Conservation (phyloP, 177 flowering plant species). For the Vitis hybrid region DNA sequence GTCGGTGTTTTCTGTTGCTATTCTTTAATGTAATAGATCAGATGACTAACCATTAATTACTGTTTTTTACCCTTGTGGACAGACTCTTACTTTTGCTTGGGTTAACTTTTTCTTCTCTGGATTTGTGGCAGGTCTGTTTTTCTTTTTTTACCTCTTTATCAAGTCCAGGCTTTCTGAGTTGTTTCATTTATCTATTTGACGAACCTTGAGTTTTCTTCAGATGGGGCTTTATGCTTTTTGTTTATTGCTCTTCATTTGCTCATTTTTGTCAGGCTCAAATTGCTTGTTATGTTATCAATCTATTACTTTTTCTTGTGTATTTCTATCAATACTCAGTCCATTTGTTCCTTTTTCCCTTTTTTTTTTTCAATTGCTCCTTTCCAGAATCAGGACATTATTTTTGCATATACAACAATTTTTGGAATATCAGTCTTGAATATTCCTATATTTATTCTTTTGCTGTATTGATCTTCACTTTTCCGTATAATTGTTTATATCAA, state of each 20-base stretch:
- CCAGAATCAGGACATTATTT: too few relatives aligned
- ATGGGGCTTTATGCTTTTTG: not conserved
- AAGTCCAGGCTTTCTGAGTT: not conserved
- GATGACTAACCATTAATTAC: slow-evolving; percentile 4
- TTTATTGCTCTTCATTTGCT: not conserved
- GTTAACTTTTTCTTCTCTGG: slow-evolving; percentile 99
- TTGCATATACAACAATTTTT: too few relatives aligned
- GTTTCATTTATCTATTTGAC: not conserved
- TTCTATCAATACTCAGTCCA: too few relatives aligned
- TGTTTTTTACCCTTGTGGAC: slow-evolving; percentile 19
- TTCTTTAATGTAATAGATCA: not conserved
- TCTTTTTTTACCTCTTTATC: not conserved
- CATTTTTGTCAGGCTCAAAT: not conserved
- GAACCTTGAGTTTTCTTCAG: not conserved
- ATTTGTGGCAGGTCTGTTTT: slow-evolving; percentile 81
- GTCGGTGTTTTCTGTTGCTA: not conserved
- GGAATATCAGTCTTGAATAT: too few relatives aligned
- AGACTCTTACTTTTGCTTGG: slow-evolving; percentile 99
- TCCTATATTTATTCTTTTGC: too few relatives aligned
- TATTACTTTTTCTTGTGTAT: too few relatives aligned
- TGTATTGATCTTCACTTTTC: too few relatives aligned
- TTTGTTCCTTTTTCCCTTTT: too few relatives aligned
- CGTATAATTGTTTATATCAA: not conserved
- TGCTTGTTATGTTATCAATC: too few relatives aligned
- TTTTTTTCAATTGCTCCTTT: too few relatives aligned